These are phyloP conservation scores for Halophytophthora polymorphica DNA, from an alignment of 352 stramenopile genomes.

Conservation along the genomic window DNA sequence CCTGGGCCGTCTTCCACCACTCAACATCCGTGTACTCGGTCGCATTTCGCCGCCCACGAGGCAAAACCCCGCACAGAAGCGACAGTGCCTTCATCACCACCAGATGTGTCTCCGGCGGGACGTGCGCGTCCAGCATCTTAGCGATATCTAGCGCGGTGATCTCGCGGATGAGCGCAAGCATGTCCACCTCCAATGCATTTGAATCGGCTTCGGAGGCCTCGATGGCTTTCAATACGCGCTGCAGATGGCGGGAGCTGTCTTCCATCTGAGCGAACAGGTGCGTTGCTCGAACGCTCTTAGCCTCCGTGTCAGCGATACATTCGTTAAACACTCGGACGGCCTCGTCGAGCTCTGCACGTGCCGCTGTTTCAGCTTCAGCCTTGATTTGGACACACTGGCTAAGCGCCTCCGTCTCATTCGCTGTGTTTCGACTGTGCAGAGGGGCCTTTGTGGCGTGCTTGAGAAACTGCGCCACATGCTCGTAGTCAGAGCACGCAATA, in stretches of 20 bases:
- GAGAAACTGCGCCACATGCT: constrained; percentile 41
- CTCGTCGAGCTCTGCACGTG: constrained; percentile 32
- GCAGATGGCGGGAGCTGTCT: constrained; percentile 51
- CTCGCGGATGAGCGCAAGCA: constrained; percentile 55
- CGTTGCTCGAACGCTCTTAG: constrained; percentile 42
- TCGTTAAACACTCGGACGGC: constrained; percentile 56
- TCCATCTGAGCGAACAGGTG: constrained; percentile 53
- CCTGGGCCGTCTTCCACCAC: constrained; percentile 80
- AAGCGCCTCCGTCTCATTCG: constrained; percentile 21
- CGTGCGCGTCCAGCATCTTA: constrained; percentile 49
- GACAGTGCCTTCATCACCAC: constrained; percentile 76
- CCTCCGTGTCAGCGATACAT: constrained; percentile 70
- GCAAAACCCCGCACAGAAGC: constrained; percentile 58
- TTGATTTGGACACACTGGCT: constrained; percentile 19
- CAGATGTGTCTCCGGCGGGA: constrained; percentile 45
- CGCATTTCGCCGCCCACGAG: constrained; percentile 46
- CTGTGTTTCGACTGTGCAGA: background rate
- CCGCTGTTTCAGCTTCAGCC: constrained; percentile 10
- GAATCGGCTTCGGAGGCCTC: constrained; percentile 53
- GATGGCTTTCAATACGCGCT: constrained; percentile 40
- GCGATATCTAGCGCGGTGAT: constrained; percentile 80
- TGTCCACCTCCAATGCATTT: constrained; percentile 51
- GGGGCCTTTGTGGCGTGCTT: constrained; percentile 27
- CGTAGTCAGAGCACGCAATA: constrained; percentile 72
- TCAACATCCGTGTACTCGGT: constrained; percentile 72